Percentiles rank a stretch among this genome's conserved stretches.
These are phyloP conservation scores for Raddia guianensis DNA, from an alignment of 176 grass and related monocot genomes.

Conservation along the genomic window DNA sequence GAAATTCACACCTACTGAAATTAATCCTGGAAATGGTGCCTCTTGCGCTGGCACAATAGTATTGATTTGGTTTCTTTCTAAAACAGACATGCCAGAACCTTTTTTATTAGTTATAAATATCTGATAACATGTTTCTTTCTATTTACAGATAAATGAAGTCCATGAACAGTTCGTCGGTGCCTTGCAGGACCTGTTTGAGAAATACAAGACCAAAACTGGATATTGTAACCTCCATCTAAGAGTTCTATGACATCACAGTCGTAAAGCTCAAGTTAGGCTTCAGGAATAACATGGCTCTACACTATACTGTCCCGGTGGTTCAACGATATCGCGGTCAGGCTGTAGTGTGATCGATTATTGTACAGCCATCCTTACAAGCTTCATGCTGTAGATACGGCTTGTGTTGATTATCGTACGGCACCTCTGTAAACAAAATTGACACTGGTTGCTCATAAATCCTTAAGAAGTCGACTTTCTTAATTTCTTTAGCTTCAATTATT, in stretches of 20 bases:
- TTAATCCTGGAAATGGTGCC: neutral
- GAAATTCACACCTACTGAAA: neutral
- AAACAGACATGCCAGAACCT: neutral
- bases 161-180: constrained; percentile 66
- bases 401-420: neutral
- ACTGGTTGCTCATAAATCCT: constrained; percentile 22
- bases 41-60: neutral
- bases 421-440: neutral
- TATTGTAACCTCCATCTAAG: constrained; percentile 67
- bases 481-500: neutral
- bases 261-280: constrained; percentile 26
- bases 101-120: neutral
- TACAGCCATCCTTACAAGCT: neutral
- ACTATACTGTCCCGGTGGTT: neutral
- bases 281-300: constrained; percentile 25
- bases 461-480: neutral
- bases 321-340: neutral
- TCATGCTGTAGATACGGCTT: neutral
- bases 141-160: constrained; percentile 72
- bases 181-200: constrained; percentile 77
- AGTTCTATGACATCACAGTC: constrained; percentile 50
- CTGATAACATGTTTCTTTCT: constrained; percentile 21
- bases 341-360: neutral
- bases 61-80: neutral
- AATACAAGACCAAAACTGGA: constrained; percentile 66